Evolutionary conservation across 495 filamentous ascomycete genomes (phyloP).

Genomic region (Thermothielavioides terrestris): DNA sequence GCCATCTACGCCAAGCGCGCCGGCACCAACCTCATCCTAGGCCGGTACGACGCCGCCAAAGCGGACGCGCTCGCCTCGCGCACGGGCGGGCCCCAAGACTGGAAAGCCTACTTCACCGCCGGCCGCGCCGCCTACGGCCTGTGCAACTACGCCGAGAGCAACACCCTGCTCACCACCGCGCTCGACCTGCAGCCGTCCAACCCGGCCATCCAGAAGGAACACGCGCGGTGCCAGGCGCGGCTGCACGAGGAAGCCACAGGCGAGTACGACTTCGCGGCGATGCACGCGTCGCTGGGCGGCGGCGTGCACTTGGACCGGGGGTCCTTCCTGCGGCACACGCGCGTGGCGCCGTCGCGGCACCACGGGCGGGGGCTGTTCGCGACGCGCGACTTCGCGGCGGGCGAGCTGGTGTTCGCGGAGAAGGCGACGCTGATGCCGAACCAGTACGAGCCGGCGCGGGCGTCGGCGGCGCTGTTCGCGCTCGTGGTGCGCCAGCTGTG

Average conservation of each 20-base stretch:
- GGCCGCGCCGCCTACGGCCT: conserved; percentile 42
- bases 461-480: conserved; percentile 34
- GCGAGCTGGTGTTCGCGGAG: conserved; percentile 46
- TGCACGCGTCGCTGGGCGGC: conserved; percentile 29
- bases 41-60: conserved; percentile 42
- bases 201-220: conserved; percentile 23
- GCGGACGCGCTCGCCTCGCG: conserved; percentile 32
- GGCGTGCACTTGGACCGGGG: conserved; percentile 37
- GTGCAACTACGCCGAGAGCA: conserved; percentile 27
- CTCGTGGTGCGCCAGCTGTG: conserved; percentile 39
- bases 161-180: conserved; percentile 23
- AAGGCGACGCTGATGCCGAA: conserved; percentile 42
- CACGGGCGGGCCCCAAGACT: conserved; percentile 20
- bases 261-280: conserved; percentile 36
- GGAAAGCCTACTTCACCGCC: conserved; percentile 44
- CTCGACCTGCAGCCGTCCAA: conserved; percentile 26
- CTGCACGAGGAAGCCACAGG: conserved; percentile 33
- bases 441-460: conserved; percentile 26
- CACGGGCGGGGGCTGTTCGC: conserved; percentile 45
- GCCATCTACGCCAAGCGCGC: conserved; percentile 38
- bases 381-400: conserved; percentile 37
- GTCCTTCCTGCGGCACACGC: conserved; percentile 28
- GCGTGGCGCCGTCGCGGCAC: conserved; percentile 10
- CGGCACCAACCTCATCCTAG: conserved; percentile 34
- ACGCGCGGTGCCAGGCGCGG: conserved; percentile 27